These are phyloP conservation scores for Dendrothele bispora DNA, from an alignment of 768 basidiomycete genomes.

Conservation along the genomic window DNA sequence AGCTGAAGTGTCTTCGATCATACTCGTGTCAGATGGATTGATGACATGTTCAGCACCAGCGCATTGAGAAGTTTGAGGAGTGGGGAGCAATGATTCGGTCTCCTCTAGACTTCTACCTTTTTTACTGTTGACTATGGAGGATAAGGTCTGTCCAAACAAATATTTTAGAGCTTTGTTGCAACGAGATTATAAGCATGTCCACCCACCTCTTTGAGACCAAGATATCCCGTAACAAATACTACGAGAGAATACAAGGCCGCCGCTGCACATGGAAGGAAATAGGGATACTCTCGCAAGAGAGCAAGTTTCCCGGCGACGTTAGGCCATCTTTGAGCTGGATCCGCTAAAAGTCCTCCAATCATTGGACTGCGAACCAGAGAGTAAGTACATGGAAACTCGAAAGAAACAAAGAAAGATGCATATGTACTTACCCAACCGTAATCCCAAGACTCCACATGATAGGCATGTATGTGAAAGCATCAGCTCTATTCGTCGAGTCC, in stretches of 20 bases:
- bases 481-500: constrained; percentile 25
- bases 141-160: neutral
- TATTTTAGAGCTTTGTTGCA: neutral
- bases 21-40: neutral
- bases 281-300: constrained; percentile 31
- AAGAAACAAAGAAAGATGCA: neutral
- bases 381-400: neutral
- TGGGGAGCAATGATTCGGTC: too few relatives aligned
- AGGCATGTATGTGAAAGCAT: constrained; percentile 27
- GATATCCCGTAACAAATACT: constrained; percentile 18
- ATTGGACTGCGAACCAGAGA: constrained; percentile 16
- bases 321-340: constrained; percentile 28
- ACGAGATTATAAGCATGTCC: constrained; percentile 1
- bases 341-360: constrained; percentile 33
- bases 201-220: constrained; percentile 29
- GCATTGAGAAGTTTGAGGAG: too few relatives aligned
- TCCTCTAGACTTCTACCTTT: neutral
- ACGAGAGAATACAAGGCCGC: constrained; percentile 22
- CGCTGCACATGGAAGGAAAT: constrained; percentile 34
- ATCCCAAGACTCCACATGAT: constrained; percentile 26
- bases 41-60: neutral
- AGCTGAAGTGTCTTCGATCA: too few relatives aligned
- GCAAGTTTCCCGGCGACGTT: constrained; percentile 19
- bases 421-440: constrained; percentile 22
- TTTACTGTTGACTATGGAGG: constrained; percentile 8